phyloP scores from a whole-genome alignment of 352 stramenopile species.

The Bremia lactucae region DNA sequence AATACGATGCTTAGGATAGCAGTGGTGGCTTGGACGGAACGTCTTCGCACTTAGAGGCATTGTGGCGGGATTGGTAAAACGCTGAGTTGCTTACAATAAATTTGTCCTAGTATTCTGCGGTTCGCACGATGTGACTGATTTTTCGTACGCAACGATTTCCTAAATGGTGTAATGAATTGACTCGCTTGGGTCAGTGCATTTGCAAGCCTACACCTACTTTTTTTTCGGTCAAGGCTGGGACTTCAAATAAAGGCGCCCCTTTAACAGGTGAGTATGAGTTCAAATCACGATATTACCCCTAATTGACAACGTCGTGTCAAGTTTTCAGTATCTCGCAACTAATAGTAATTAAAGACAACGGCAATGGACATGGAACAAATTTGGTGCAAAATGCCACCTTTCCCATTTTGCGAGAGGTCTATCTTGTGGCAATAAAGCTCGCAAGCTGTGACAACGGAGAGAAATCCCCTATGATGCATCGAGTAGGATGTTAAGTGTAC shows the following conservation, averaged over 20 bases:
- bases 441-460: conserved; percentile 16
- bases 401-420: conserved; percentile 62
- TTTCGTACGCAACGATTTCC: no score
- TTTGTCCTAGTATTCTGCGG: no score
- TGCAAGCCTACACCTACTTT: no score
- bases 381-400: conserved; percentile 47
- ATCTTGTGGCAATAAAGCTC: conserved; percentile 55
- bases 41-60: no score
- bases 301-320: conserved; percentile 28
- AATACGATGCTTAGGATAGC: no score
- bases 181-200: no score
- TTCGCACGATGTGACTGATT: no score
- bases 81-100: no score
- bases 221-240: no score
- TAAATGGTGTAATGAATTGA: no score
- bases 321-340: conserved; percentile 48
- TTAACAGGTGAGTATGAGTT: conserved; percentile 35
- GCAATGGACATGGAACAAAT: conserved; percentile 69
- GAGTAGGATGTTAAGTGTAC: conserved; percentile 17
- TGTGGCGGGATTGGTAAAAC: no score
- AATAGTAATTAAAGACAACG: conserved; percentile 74
- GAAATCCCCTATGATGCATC: conserved; percentile 10
- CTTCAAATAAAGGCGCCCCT: background rate
- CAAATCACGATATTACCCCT: conserved; percentile 55
- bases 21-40: no score